Conservation (phyloP, 208 protist species). For the Wallacemonas sp. region DNA sequence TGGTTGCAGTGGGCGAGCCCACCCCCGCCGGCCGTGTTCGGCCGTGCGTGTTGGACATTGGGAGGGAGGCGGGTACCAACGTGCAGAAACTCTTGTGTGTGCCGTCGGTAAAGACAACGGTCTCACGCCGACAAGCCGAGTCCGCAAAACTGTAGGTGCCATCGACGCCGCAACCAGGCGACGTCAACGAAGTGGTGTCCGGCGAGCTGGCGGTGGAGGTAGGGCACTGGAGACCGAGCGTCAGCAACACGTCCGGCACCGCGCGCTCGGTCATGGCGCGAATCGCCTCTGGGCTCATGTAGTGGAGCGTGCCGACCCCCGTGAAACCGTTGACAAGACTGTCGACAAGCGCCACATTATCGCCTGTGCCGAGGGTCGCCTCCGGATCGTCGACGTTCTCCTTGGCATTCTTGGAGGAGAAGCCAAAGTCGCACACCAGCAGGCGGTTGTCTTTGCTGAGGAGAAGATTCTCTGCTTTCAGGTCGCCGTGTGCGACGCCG, state of each 20-base stretch:
- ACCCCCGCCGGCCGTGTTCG: no score
- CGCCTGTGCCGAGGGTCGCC: slow-evolving; percentile 28
- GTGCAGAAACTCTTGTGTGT: no score
- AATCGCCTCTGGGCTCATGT: slow-evolving; percentile 82
- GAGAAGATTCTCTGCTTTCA: slow-evolving; percentile 92
- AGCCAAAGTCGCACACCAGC: slow-evolving; percentile 91
- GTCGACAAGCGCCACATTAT: slow-evolving; percentile 32
- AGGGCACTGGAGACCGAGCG: background rate
- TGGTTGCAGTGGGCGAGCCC: no score
- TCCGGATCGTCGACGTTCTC: slow-evolving; percentile 58
- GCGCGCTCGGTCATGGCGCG: slow-evolving; percentile 15
- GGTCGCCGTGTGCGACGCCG: slow-evolving; percentile 83
- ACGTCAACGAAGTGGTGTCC: background rate
- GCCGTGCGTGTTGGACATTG: no score
- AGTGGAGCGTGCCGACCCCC: slow-evolving; percentile 80
- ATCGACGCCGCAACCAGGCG: background rate
- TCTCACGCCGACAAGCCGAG: no score
- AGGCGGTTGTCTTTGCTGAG: slow-evolving; percentile 64
- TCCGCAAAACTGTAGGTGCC: no score
- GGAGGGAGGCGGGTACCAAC: no score
- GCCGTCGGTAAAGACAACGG: no score
- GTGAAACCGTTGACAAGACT: slow-evolving; percentile 19
- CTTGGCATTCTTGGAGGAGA: slow-evolving; percentile 60
- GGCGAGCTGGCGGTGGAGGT: background rate
- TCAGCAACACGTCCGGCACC: background rate